A percentile compares a stretch with the other conserved stretches of the same genome.
phyloP scores from a whole-genome alignment of 306 rosid species.

The Medicago ruthenica region DNA sequence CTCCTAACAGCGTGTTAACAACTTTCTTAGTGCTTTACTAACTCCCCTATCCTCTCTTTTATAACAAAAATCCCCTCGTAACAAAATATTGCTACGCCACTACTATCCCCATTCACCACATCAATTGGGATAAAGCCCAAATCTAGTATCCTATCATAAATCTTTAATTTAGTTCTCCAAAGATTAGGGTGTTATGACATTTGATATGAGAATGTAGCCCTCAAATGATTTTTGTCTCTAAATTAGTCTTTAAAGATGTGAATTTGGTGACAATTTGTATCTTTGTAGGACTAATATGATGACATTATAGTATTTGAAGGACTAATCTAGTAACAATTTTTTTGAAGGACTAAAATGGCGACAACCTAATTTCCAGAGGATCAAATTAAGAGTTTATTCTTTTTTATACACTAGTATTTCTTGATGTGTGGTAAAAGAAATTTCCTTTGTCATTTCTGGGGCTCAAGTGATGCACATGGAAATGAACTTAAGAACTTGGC shows the following conservation, averaged over 20 bases:
- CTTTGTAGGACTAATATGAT: neutral
- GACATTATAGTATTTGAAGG: neutral
- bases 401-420: neutral
- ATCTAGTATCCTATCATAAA: neutral
- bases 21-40: no score
- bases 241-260: slow-evolving; percentile 22
- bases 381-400: slow-evolving; percentile 9
- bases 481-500: slow-evolving; percentile 34
- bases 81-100: no score
- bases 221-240: neutral
- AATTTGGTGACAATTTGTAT: slow-evolving; percentile 20
- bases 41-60: no score
- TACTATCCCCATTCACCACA: no score
- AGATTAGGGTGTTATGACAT: slow-evolving; percentile 7
- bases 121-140: no score
- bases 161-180: neutral
- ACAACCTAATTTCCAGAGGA: slow-evolving; percentile 4
- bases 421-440: slow-evolving; percentile 12
- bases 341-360: neutral
- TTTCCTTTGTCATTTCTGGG: slow-evolving; percentile 8
- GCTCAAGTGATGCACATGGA: slow-evolving; percentile 2
- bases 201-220: slow-evolving; percentile 1
- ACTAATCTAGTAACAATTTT: neutral
- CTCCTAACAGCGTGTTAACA: no score
- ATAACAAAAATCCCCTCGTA: no score